Base-by-base conservation (phyloP, 176 grass and related monocot genomes). In the Cocos nucifera region DNA sequence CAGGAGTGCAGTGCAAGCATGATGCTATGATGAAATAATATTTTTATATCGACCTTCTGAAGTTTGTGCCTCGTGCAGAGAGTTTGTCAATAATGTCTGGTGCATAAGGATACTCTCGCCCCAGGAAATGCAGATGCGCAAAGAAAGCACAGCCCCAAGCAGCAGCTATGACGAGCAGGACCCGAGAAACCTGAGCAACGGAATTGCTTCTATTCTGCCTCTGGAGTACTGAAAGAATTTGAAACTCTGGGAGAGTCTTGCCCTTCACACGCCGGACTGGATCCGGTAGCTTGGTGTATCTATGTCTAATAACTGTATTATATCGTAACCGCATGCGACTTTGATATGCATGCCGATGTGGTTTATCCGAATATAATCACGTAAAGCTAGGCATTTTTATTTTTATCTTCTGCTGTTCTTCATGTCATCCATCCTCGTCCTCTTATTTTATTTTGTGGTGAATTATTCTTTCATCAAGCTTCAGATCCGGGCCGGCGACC, bases 81-180 rank as follows among this genome's bases (percentile, higher is more conserved):
- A 93, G 69, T 93, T 93, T 70, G 89, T 87, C 66, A 93, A 81
- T 78, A 93, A 78, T 51, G 89, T 93, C 57, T 81, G 83, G 89
- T 93, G 80, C 74, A 82, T 93, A 66, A 93, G 84, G 74, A 93
- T 93, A 75, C 77, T 93, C 71, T 93, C 89, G n/a, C 77, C 74
- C 3, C 77, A 81, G 67, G 89, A 93, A 26, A 74, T 84, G 84
- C 80, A 88, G 76, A 81, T 84, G 89, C 80, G 82, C 51, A 79
- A 76, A 23, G 75, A 54, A 6, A 62, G 72, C 70, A 29, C 80
- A 84, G 58, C 84, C 4, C 78, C 69, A 69, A 49, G 70, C 54
- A 63, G 73, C 26, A 67, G 56, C 26, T 88, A 69, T 2, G 89
- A 25, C 60, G 66, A 51, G 15, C 54, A 56, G 19, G 19, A 56